phyloP scores from a whole-genome alignment of 108 stramenopile genomes.

The Schizochytrium sp. region DNA sequence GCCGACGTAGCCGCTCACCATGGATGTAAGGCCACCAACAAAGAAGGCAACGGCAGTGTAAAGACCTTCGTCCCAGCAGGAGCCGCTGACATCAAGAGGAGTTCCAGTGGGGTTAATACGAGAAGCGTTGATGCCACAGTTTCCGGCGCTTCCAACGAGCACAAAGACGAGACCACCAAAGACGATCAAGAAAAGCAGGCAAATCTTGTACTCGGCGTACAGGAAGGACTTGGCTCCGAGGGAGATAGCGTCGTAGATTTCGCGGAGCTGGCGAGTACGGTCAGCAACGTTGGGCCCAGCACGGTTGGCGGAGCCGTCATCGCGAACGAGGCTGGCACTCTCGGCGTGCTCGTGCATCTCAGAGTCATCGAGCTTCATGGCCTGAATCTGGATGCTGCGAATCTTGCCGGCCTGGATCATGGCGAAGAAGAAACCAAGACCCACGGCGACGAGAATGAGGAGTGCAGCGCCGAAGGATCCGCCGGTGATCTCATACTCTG shows the following conservation, averaged over 20 bases:
- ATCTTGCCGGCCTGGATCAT: constrained; percentile 67
- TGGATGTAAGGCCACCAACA: constrained; percentile 90
- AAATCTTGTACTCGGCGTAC: constrained; percentile 92
- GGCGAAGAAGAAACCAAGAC: constrained; percentile 68
- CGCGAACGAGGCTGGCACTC: constrained; percentile 84
- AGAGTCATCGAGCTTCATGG: constrained; percentile 81
- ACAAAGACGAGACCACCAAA: constrained; percentile 89
- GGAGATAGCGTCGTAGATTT: constrained; percentile 93
- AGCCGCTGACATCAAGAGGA: constrained; percentile 54
- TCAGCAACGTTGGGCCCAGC: constrained; percentile 73
- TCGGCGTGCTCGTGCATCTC: constrained; percentile 82
- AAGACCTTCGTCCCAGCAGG: constrained; percentile 77
- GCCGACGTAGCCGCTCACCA: constrained; percentile 87
- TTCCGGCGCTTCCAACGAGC: constrained; percentile 87
- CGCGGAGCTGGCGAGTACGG: constrained; percentile 82
- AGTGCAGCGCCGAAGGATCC: constrained; percentile 29
- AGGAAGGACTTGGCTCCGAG: constrained; percentile 95
- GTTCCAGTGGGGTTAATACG: constrained; percentile 41
- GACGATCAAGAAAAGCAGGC: constrained; percentile 86
- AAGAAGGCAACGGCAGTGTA: constrained; percentile 92
- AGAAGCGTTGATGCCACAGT: constrained; percentile 71
- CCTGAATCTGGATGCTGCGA: constrained; percentile 80
- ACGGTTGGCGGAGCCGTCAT: constrained; percentile 75
- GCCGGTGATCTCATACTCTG: constrained; percentile 53
- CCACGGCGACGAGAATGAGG: constrained; percentile 63